Percentiles rank a stretch among this genome's conserved stretches.
Evolutionary conservation across 768 basidiomycete genomes (phyloP).

Genomic region (Russula vinacea): DNA sequence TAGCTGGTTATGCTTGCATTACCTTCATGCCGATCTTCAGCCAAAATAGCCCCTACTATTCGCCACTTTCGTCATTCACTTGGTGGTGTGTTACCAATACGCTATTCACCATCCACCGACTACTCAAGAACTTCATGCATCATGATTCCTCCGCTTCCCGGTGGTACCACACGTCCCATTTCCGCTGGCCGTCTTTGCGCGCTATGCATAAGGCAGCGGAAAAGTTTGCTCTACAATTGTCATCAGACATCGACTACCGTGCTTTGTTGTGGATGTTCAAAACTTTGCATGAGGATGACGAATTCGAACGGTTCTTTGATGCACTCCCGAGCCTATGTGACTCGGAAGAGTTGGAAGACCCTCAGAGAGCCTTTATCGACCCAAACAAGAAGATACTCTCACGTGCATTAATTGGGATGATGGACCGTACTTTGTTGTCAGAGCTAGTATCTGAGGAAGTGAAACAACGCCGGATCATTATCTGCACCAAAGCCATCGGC

Average conservation of each 20-base stretch:
- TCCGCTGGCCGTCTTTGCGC: background rate
- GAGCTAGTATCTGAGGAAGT: background rate
- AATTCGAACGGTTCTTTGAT: conserved; percentile 9
- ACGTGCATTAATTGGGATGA: background rate
- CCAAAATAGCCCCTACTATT: background rate
- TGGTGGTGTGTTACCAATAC: background rate
- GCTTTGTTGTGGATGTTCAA: background rate
- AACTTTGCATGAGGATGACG: conserved; percentile 1
- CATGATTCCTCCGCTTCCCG: no score
- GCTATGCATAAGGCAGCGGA: background rate
- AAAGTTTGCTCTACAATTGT: background rate
- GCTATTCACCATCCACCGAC: no score
- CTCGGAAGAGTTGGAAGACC: background rate
- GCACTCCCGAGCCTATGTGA: background rate
- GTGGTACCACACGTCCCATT: no score
- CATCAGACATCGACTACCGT: conserved; percentile 1
- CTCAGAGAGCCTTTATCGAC: background rate
- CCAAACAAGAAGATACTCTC: conserved; percentile 4
- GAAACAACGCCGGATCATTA: background rate
- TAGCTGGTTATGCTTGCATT: background rate
- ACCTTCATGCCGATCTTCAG: no score
- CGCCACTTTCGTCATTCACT: background rate
- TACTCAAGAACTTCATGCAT: background rate
- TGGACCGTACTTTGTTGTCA: conserved; percentile 4
- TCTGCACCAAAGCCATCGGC: conserved; percentile 6